A percentile compares a stretch with the other conserved stretches of the same genome.
These are phyloP conservation scores for Apiospora marii DNA, from an alignment of 2,329 filamentous ascomycete genomes.

Conservation along the genomic window DNA sequence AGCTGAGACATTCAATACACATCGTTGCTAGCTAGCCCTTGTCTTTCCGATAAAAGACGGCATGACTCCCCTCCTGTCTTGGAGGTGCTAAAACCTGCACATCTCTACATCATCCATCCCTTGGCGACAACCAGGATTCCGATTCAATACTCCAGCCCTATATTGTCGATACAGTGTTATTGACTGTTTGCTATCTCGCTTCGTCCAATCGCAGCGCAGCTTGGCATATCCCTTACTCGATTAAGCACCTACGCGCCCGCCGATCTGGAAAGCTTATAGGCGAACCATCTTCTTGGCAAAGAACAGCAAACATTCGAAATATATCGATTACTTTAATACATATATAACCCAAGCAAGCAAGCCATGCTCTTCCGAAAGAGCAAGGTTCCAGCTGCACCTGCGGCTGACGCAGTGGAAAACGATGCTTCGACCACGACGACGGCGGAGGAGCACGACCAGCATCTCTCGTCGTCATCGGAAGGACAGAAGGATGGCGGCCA, in stretches of 20 bases:
- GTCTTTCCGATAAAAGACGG: slow-evolving; percentile 12
- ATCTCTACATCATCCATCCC: not conserved
- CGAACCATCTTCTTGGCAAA: not conserved
- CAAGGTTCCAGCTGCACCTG: not conserved
- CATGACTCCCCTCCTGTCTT: not conserved
- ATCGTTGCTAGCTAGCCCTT: not conserved
- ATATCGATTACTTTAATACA: too few species aligned
- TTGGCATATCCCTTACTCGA: not conserved
- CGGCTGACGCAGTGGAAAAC: not conserved
- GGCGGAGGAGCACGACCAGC: not conserved
- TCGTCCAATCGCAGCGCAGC: slow-evolving; percentile 5
- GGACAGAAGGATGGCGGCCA: slow-evolving; percentile 2
- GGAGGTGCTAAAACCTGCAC: not conserved
- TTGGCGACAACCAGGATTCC: not conserved
- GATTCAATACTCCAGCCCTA: not conserved
- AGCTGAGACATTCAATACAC: slow-evolving; percentile 4
- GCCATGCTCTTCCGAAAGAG: slow-evolving; percentile 17
- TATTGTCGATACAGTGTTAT: not conserved
- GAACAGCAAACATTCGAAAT: not conserved
- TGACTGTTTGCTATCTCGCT: not conserved
- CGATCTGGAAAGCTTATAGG: not conserved
- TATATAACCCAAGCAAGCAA: not conserved
- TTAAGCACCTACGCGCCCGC: not conserved
- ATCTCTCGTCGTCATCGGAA: not conserved
- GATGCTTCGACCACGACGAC: not conserved